These are phyloP conservation scores for Lactarius pseudohatsudake DNA, from an alignment of 768 basidiomycete species.

Conservation along the genomic window DNA sequence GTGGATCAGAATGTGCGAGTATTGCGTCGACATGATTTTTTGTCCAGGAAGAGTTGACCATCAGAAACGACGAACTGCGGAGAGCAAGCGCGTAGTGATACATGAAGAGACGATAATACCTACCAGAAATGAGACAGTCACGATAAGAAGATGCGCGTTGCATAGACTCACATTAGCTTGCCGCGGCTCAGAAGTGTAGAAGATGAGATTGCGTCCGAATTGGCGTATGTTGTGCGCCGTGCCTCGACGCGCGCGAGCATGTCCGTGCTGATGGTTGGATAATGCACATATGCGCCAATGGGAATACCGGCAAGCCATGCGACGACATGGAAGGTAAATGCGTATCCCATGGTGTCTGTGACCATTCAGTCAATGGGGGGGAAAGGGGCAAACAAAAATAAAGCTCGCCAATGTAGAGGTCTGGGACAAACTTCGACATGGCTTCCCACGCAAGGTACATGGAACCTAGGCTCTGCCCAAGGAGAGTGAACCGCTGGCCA, in stretches of 20 bases:
- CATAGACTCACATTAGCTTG: slow-evolving; percentile 59
- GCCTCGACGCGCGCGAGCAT: slow-evolving; percentile 83
- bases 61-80: slow-evolving; percentile 67
- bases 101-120: slow-evolving; percentile 90
- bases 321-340: slow-evolving; percentile 86
- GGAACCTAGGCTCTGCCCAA: slow-evolving; percentile 90
- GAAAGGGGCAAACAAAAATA: background rate
- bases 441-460: slow-evolving; percentile 84
- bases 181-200: slow-evolving; percentile 52
- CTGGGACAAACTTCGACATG: slow-evolving; percentile 73
- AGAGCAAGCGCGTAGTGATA: slow-evolving; percentile 77
- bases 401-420: slow-evolving; percentile 81
- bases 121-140: slow-evolving; percentile 33
- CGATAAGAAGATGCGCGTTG: background rate
- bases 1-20: slow-evolving; percentile 52
- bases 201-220: slow-evolving; percentile 54
- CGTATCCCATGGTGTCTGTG: slow-evolving; percentile 96
- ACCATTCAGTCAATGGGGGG: background rate
- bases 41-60: slow-evolving; percentile 98
- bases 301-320: slow-evolving; percentile 61
- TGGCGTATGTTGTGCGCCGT: slow-evolving; percentile 61
- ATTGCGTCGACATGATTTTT: slow-evolving; percentile 78
- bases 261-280: slow-evolving; percentile 92
- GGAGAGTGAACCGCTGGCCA: slow-evolving; percentile 91
- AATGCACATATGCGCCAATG: slow-evolving; percentile 91